A percentile compares a stretch with the other conserved stretches of the same genome.
Evolutionary conservation across 1,284 basidiomycete species (phyloP).

Genomic region (Moesziomyces parantarcticus): DNA sequence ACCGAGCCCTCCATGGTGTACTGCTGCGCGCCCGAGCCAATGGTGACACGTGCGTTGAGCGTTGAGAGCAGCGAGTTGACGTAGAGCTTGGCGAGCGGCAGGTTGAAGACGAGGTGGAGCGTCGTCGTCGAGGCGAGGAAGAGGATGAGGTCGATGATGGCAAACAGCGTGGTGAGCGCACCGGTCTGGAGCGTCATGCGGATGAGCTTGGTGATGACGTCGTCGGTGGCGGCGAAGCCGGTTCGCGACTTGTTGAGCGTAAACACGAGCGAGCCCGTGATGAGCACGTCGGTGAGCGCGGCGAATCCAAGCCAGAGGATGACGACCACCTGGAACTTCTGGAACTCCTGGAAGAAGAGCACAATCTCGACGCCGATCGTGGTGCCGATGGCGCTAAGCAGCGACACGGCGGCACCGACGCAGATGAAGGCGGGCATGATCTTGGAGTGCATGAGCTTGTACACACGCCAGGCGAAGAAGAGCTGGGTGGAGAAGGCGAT

Average conservation of each 20-base stretch:
- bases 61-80: constrained; percentile 65
- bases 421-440: constrained; percentile 51
- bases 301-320: constrained; percentile 61
- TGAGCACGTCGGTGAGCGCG: constrained; percentile 57
- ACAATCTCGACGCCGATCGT: constrained; percentile 61
- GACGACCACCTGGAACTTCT: constrained; percentile 62
- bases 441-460: constrained; percentile 55
- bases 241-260: constrained; percentile 61
- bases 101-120: constrained; percentile 61
- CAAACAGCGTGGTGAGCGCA: constrained; percentile 56
- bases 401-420: constrained; percentile 33
- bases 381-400: constrained; percentile 56
- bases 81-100: constrained; percentile 64
- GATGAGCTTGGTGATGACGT: constrained; percentile 62
- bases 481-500: constrained; percentile 58
- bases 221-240: constrained; percentile 63
- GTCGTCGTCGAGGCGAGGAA: constrained; percentile 57
- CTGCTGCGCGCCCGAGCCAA: constrained; percentile 21
- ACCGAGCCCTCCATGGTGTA: constrained; percentile 50
- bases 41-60: constrained; percentile 58
- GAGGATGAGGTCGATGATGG: constrained; percentile 57
- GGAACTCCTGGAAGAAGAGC: constrained; percentile 49
- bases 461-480: constrained; percentile 65
- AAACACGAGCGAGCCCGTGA: constrained; percentile 55
- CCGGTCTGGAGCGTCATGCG: constrained; percentile 62